phyloP scores from a whole-genome alignment of 2,329 filamentous ascomycete species.

The Aspergillus quadricinctus region DNA sequence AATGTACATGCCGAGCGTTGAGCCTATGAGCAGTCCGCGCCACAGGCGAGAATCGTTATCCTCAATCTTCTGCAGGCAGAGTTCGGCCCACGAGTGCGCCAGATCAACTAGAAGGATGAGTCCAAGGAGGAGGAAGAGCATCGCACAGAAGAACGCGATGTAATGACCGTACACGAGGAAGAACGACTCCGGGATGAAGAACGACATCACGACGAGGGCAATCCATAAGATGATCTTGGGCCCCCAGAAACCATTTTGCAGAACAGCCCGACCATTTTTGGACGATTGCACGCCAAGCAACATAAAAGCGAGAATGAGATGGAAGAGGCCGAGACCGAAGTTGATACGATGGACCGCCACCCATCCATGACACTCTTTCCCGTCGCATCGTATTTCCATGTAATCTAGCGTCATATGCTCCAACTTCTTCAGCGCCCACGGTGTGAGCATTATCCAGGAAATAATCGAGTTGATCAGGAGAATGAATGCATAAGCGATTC shows the following conservation, averaged over 20 bases:
- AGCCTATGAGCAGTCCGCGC: constrained; percentile 84
- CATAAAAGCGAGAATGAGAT: constrained; percentile 77
- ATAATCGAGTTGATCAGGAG: constrained; percentile 94
- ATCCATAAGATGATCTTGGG: constrained; percentile 92
- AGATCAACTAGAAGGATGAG: constrained; percentile 90
- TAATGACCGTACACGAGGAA: constrained; percentile 97
- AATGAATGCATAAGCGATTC: constrained; percentile 92
- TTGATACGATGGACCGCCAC: constrained; percentile 96
- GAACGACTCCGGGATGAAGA: constrained; percentile 91
- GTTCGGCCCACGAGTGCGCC: constrained; percentile 95
- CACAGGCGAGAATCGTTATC: constrained; percentile 78
- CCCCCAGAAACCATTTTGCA: constrained; percentile 99
- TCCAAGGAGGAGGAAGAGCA: constrained; percentile 89
- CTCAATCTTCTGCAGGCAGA: constrained; percentile 91
- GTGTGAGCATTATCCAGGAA: constrained; percentile 98
- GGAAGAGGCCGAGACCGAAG: constrained; percentile 92
- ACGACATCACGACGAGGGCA: constrained; percentile 79
- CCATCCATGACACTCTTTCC: constrained; percentile 89
- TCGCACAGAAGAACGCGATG: constrained; percentile 78
- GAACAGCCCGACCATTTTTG: constrained; percentile 76
- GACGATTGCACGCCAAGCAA: constrained; percentile 83
- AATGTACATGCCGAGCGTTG: constrained; percentile 89
- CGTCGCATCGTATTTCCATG: constrained; percentile 89
- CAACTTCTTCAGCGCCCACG: constrained; percentile 95
- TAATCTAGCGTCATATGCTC: constrained; percentile 91